Base-by-base conservation (phyloP, 2,329 filamentous ascomycete genomes). In the Byssoonygena ceratinophila region DNA sequence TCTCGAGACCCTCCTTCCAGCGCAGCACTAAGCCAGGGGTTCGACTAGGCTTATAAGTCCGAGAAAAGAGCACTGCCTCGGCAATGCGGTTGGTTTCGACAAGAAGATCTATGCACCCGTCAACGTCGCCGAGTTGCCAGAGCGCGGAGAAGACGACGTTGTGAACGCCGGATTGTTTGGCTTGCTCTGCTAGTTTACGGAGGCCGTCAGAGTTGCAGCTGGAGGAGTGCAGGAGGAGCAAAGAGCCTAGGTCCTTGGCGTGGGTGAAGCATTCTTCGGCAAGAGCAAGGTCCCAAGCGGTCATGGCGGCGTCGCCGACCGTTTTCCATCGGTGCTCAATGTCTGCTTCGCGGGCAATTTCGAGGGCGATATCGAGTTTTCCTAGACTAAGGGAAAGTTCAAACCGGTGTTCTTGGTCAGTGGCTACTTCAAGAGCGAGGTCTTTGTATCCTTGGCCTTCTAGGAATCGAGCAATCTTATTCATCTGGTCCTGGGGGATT, bases 321-420 rank as follows among this genome's bases (percentile, higher is more conserved):
- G 82, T 90, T 78, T 97, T 97, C 92, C 92, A 98, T 72, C 95
- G 95, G 72, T 97, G 91, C 67, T 97, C 92, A 1, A 83, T 86
- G 58, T 96, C 85, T 9, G 88, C 85, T 66, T 85, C 77, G 37
- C 83, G 79, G 5, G 92, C 91, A 47, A 97, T 81, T 55, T 89
- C 83, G 2, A 95, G 78, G 0, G 91, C 91, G 63, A 91, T 86
- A 37, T 90, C 80, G 12, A 97, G 80, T 58, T 92, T 85, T 61
- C 84, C 87, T 40, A 98, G 76, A 2, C 82, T 79, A 29, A 98
- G 76, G 0, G 92, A 85, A 20, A 98, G 79, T 55, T 98, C 92
- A 63, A 98, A 97, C 66, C 94, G 92, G 73, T 98, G 92, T 71
- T 98, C 92, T 0, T 86, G 78, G 62, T 98, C 92, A 0, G 91